Base-by-base conservation (phyloP, 2,329 filamentous ascomycete genomes). In the Penicillium sp. region DNA sequence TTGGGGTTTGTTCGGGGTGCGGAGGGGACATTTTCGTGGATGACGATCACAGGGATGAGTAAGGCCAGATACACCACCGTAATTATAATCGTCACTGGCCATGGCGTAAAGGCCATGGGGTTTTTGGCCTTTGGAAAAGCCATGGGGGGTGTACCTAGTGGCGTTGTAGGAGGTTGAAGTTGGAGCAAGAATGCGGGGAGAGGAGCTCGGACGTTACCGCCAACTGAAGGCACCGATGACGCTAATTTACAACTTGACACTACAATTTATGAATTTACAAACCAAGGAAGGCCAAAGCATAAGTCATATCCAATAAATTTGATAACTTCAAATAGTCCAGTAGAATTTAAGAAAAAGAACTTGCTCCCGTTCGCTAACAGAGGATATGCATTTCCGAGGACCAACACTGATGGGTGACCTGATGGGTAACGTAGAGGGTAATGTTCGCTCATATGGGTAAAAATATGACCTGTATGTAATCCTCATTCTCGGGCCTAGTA, bases 81-180 rank as follows among this genome's bases (percentile, higher is more conserved):
- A 43, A 87, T 88, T 79, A 93, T 88, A 71, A 96, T 81, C 35
- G 90, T 93, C 57, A 98, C 93, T 50, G 91, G 88, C 62, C 85
- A 82, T 27, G 91, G 90, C 59, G 86, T 86, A 76, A 98, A 99
- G 58, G 87, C 88, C 69, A 96, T 62, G 35, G 78, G 79, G 58
- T 81, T 66, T 26, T 54, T 81, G 61, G 67, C 70, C 59, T 63
- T 69, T 46, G 63, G 53, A 56, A 63, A 61, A 65, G 73, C 69
- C 75, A 77, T 77, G 51, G 51, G 58, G 55, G 9, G 52, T 56
- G 44, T 50, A 50, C 49, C 43, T 48, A 53, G 52, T 48, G 44
- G 48, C 54, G 53, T 48, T 48, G 44, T 45, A 47, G 39, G 53
- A 57, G 58, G 63, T 65, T 65, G 63, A 51, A 63, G 58, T 65